Base-by-base conservation (phyloP, 2,329 filamentous ascomycete species). In the Claviceps cyperi region DNA sequence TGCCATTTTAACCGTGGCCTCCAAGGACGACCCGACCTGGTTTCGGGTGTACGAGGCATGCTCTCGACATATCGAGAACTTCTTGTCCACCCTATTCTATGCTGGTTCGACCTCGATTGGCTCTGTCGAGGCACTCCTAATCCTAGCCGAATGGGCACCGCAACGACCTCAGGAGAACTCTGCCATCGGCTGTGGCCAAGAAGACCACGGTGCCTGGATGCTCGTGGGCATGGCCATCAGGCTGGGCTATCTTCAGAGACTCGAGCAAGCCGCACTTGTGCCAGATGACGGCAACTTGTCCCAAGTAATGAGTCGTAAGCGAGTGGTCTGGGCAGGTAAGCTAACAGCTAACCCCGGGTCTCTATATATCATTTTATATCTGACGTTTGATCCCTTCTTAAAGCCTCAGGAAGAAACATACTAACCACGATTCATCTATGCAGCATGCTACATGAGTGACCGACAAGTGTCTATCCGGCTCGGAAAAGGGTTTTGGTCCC, bases 161-260 rank as follows among this genome's bases (percentile, higher is more conserved):
- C 82, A 84, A 53, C 78, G 79, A 0, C 73, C 80, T 2, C 69
- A 80, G 5, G 74, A 75, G 36, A 76, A 78, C 32, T 78, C 78
- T 35, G 72, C 76, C 24, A 79, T 86, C 19, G 83, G 83, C 0
- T 74, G 82, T 50, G 83, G 83, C 8, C 83, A 86, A 61, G 83
- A 86, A 59, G 83, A 87, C 57, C 75, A 83, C 43, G 81, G 83
- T 32, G 81, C 82, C 0, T 87, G 83, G 83, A 86, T 86, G 82
- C 80, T 86, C 57, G 81, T 86, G 5, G 83, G 83, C 1, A 74
- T 83, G 19, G 83, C 83, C 3, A 66, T 87, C 6, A 74, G 83
- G 6, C 76, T 84, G 2, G 83, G 78, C 0, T 86, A 86, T 60
- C 83, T 83, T 47, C 75, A 86, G 15, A 78, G 79, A 1, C 69